Percentiles rank a stretch among this genome's conserved stretches.
phyloP scores from a whole-genome alignment of 2,329 filamentous ascomycete genomes.

The Fusarium sp. region DNA sequence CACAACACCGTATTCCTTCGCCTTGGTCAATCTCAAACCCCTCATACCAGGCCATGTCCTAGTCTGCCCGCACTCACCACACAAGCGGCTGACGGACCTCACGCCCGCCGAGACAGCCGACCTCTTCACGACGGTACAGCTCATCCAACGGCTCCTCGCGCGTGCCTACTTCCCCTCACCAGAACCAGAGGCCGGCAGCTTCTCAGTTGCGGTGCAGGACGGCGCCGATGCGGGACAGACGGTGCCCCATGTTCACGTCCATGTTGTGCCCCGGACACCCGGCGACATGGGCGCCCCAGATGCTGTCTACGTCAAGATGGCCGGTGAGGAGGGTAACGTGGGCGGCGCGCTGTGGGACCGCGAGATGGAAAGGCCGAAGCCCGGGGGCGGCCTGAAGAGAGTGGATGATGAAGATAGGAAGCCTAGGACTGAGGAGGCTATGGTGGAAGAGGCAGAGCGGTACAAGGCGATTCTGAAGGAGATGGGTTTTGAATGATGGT shows the following conservation, averaged over 20 bases:
- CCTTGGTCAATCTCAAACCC: conserved; percentile 94
- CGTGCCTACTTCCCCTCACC: conserved; percentile 61
- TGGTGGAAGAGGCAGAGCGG: conserved; percentile 77
- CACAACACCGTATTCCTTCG: conserved; percentile 78
- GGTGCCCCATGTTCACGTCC: conserved; percentile 90
- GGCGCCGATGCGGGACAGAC: conserved; percentile 90
- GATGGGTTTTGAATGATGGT: conserved; percentile 48
- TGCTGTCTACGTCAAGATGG: conserved; percentile 82
- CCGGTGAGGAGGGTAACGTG: conserved; percentile 84
- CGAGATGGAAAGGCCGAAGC: conserved; percentile 53
- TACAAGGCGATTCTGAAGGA: conserved; percentile 62
- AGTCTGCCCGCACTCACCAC: conserved; percentile 75
- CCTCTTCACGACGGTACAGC: conserved; percentile 86
- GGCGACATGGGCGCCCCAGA: conserved; percentile 65
- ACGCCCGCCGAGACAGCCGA: conserved; percentile 74
- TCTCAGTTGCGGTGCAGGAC: conserved; percentile 97
- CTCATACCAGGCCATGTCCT: conserved; percentile 93
- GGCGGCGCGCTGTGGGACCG: conserved; percentile 71
- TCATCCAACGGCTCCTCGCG: conserved; percentile 78
- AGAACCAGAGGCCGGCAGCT: conserved; percentile 69
- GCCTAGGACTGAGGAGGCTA: conserved; percentile 74
- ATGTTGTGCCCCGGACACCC: conserved; percentile 78
- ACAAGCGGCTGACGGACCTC: conserved; percentile 79
- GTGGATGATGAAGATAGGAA: conserved; percentile 75
- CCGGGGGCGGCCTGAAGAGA: conserved; percentile 67